Evolutionary conservation across 352 stramenopile genomes (phyloP), one percentile per base, ranked within the genome.

Genomic region (Albugo laibachii): DNA sequence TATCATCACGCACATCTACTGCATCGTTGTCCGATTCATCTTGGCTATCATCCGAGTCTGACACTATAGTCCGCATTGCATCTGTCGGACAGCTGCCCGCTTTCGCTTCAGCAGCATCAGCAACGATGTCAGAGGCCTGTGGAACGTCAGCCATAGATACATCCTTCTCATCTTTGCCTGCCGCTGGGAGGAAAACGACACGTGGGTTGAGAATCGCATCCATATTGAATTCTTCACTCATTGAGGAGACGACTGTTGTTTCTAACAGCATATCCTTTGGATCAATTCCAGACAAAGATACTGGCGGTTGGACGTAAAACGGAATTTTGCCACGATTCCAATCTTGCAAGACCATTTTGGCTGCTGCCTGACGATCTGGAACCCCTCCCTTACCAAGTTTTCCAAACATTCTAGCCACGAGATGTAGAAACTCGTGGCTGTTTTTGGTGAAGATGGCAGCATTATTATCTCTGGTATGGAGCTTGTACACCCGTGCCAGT

Each of bases 361-460:
- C 93, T 37, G 93, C 92, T 35, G 84, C 80, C 43, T 92, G 69
- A 45, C 95, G 91, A 57, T 98, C 92, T 0, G 94, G 94, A 35
- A 86, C 73, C n/a, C 74, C 74, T 37, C 94, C 93, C 55, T 98
- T 98, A 36, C 88, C 75, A 13, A 99, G 73, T 54, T 96, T 96
- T 40, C 94, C 94, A 38, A 83, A 84, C 15, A 69, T 58, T 20
- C 80, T 71, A 8, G 93, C 95, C 20, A 98, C 78, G 56, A 95
- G 76, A 42, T 93, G 87, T 19, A 99, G 62, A 63, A 99, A 99
- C 43, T 97, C 83, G 48, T 87, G 70, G 2, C 76, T 60, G 21
- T 92, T 80, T 31, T 8, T 31, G 36, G 69, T 49, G 48, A 81
- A 82, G 35, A 61, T 66, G 5, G 62, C 62, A 57, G 94, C 94